These are phyloP conservation scores for Spergularia marina DNA, from an alignment of 148 eudicot genomes.

Conservation along the genomic window DNA sequence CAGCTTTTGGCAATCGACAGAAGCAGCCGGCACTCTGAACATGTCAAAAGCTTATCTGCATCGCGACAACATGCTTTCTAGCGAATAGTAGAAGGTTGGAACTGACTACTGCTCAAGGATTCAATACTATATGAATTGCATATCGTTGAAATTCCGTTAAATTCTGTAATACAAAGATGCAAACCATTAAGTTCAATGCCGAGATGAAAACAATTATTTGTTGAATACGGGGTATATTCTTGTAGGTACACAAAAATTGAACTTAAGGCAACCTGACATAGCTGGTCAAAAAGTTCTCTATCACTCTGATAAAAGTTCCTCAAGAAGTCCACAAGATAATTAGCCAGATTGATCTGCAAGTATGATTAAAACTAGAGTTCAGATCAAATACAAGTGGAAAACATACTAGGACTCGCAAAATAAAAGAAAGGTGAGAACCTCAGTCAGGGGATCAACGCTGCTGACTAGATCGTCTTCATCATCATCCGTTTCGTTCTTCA, in stretches of 20 bases:
- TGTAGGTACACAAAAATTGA: slow-evolving; percentile 3
- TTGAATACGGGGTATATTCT: background rate
- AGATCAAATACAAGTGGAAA: background rate
- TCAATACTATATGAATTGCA: slow-evolving; percentile 55
- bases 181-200: background rate
- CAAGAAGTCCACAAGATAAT: slow-evolving; percentile 64
- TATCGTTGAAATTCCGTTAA: slow-evolving; percentile 62
- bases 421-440: slow-evolving; percentile 42
- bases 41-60: no score
- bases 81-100: background rate
- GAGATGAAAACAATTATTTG: slow-evolving; percentile 3
- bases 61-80: background rate
- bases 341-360: slow-evolving; percentile 79
- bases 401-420: background rate
- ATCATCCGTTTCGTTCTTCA: slow-evolving; percentile 61
- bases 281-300: slow-evolving; percentile 55
- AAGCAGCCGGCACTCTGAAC: background rate
- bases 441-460: slow-evolving; percentile 72
- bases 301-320: slow-evolving; percentile 64
- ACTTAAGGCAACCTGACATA: slow-evolving; percentile 59
- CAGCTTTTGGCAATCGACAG: background rate
- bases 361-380: background rate
- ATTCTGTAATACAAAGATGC: slow-evolving; percentile 46
- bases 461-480: slow-evolving; percentile 69
- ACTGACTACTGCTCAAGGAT: slow-evolving; percentile 29